Evolutionary conservation across 257 asterid species (phyloP), one percentile per base, ranked within the genome.

Genomic region (Cinchona pubescens): DNA sequence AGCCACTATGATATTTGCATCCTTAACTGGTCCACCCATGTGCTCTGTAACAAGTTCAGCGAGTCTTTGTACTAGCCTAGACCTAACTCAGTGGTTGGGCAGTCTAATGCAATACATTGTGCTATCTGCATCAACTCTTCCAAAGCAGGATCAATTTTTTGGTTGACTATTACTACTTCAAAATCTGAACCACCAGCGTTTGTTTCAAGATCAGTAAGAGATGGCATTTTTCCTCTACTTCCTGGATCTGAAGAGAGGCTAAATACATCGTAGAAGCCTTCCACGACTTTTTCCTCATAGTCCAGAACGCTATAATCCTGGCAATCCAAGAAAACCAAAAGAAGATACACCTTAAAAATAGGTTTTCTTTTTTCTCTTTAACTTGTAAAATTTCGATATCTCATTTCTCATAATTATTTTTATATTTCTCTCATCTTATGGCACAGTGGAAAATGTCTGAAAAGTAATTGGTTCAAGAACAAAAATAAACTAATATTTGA

Each of bases 31-130:
- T 59, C 98, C 99, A 75, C 99, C 99, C 78, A 95, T 85, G 75
- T 92, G 97, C 75, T 82, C 90, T 16, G 92, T 90, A 61, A 92
- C 99, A 84, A 95, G 99, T 84, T 95, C 99, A 74, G 98, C 92
- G 75, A 95, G 88, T 75, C 98, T 87, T 79, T 88, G 95, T 73
- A 90, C 85, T 72, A 89, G 92, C 78, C n/a, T n/a, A 91, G 76
- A 79, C 85, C 77, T 70, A 83, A 83, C 71, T 90, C 87, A 83
- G 86, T 85, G 45, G 82, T 67, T 73, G 96, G 90, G 88, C 96
- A 86, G 85, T 88, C 99, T 62, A 91, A 79, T 49, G 82, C 80
- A 72, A 90, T 77, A 84, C 98, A 95, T 49, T 86, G 97, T 43
- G 97, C 92, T 78, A 95, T 85, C 87, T 95, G 97, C 81, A 88